A percentile compares a stretch with the other conserved stretches of the same genome.
Evolutionary conservation across 2,329 filamentous ascomycete genomes (phyloP).

Genomic region (Epichloe scottii): DNA sequence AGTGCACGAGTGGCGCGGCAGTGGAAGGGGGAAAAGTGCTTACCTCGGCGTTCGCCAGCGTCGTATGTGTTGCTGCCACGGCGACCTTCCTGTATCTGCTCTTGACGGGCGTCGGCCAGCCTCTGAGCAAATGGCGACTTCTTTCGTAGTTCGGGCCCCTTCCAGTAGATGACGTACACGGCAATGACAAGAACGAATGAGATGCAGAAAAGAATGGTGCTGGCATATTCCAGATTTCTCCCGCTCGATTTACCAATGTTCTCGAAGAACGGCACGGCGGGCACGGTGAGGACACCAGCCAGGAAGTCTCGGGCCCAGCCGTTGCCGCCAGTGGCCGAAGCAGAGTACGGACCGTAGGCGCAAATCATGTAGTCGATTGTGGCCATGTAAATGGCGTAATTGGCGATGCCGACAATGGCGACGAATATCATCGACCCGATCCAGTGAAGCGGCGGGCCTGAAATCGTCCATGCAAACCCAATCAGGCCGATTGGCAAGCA

Average conservation of each 20-base stretch:
- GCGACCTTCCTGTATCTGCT: constrained; percentile 16
- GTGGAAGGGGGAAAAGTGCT: constrained; percentile 6
- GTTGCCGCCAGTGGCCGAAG: constrained; percentile 64
- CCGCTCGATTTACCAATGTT: constrained; percentile 37
- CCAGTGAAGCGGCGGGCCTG: constrained; percentile 54
- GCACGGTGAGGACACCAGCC: constrained; percentile 58
- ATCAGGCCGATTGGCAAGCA: constrained; percentile 55
- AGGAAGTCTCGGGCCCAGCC: constrained; percentile 63
- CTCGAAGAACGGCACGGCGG: constrained; percentile 50
- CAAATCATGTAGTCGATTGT: constrained; percentile 70
- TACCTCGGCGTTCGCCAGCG: constrained; percentile 14
- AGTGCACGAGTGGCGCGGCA: too few relatives aligned
- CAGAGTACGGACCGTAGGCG: constrained; percentile 60
- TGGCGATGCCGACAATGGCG: constrained; percentile 57
- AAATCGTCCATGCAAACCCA: constrained; percentile 56
- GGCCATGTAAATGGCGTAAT: constrained; percentile 63
- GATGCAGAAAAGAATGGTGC: constrained; percentile 51
- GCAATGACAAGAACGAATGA: constrained; percentile 47
- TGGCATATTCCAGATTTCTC: constrained; percentile 45
- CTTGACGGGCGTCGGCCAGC: constrained; percentile 33
- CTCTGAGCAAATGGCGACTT: constrained; percentile 53
- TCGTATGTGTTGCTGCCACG: constrained; percentile 17
- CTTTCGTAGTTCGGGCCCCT: constrained; percentile 46
- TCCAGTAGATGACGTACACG: constrained; percentile 56
- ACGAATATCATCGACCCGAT: constrained; percentile 54